These are phyloP conservation scores for Sclerotinia minor DNA, from an alignment of 2,329 filamentous ascomycete species.

Conservation along the genomic window DNA sequence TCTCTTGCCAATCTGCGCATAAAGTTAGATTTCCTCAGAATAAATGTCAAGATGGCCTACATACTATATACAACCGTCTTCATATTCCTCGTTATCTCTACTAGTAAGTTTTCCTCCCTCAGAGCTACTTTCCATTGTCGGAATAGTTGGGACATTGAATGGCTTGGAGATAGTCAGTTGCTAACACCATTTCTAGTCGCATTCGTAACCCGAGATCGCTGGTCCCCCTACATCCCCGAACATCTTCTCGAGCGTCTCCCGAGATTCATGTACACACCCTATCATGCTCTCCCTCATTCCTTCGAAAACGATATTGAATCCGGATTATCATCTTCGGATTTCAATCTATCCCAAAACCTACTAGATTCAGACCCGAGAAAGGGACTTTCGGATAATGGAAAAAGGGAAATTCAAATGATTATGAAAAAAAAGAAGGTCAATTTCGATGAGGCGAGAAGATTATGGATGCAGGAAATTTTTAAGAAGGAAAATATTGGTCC, in stretches of 20 bases:
- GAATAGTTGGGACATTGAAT: conserved; percentile 16
- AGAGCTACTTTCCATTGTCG: background rate
- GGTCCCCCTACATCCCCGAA: conserved; percentile 63
- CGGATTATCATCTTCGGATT: conserved; percentile 78
- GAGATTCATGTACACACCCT: conserved; percentile 61
- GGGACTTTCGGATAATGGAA: conserved; percentile 78
- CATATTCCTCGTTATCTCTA: conserved; percentile 68
- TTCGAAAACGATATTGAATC: conserved; percentile 87
- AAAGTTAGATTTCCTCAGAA: background rate
- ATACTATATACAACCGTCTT: conserved; percentile 77
- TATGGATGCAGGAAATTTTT: conserved; percentile 85
- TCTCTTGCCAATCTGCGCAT: background rate
- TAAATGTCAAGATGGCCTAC: conserved; percentile 64
- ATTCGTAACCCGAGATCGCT: conserved; percentile 77
- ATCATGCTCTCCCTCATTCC: conserved; percentile 72
- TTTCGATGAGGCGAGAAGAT: conserved; percentile 87
- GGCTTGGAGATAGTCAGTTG: conserved; percentile 23
- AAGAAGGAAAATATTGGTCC: conserved; percentile 83
- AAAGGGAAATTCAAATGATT: conserved; percentile 79
- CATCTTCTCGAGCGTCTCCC: conserved; percentile 47
- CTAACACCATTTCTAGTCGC: conserved; percentile 52
- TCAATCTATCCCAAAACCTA: conserved; percentile 80
- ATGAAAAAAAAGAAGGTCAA: conserved; percentile 82
- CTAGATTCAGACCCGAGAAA: conserved; percentile 74
- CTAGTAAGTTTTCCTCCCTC: conserved; percentile 51